phyloP scores from a whole-genome alignment of 73 alveolate species.

The Paramecium octaurelia region DNA sequence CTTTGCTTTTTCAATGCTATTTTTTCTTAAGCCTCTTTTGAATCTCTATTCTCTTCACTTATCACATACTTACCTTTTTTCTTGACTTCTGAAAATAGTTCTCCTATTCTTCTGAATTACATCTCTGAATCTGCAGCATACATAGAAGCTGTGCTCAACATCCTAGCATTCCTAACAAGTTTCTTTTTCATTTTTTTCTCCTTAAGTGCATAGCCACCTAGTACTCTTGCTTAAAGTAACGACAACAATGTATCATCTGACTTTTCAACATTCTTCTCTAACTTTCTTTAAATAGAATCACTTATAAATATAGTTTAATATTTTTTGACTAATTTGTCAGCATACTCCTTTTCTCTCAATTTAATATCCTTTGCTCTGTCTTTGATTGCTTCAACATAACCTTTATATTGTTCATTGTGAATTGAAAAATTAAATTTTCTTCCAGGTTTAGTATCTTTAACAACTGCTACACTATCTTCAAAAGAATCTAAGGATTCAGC shows the following conservation, averaged over 20 bases:
- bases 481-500: neutral
- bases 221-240: neutral
- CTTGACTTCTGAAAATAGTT: neutral
- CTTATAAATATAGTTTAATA: neutral
- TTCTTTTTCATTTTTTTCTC: neutral
- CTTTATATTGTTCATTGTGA: neutral
- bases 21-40: neutral
- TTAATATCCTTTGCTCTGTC: neutral
- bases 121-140: neutral
- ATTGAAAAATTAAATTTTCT: neutral
- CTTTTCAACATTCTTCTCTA: neutral
- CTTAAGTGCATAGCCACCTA: neutral
- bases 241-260: neutral
- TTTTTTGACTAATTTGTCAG: constrained; percentile 1
- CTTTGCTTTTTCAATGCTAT: neutral
- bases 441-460: neutral
- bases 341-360: neutral
- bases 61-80: neutral
- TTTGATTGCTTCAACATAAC: neutral
- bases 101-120: neutral
- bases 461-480: neutral
- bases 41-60: neutral
- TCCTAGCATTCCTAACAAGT: neutral
- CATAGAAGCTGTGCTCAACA: neutral
- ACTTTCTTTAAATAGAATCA: neutral